Evolutionary conservation across 2,329 filamentous ascomycete species (phyloP).

Genomic region (Alternaria rosae): DNA sequence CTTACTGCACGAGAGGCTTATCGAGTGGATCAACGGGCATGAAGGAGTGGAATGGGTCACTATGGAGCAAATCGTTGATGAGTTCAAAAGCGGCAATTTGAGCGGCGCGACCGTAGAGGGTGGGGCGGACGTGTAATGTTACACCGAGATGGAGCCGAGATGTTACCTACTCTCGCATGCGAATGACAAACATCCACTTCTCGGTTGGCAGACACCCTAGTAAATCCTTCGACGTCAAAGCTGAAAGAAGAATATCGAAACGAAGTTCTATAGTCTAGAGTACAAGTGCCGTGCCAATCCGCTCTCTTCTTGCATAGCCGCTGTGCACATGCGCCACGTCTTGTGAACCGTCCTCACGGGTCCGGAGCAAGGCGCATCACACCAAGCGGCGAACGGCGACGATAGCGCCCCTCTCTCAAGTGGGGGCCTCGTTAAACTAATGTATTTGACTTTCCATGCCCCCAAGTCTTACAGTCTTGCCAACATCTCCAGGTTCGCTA

Average conservation of each 20-base stretch:
- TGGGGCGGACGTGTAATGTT: slow-evolving; percentile 28
- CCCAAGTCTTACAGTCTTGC: background rate
- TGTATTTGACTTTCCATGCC: background rate
- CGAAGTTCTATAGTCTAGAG: background rate
- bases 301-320: background rate
- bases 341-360: background rate
- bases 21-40: slow-evolving; percentile 56
- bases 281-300: background rate
- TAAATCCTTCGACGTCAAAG: background rate
- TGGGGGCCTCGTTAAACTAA: background rate
- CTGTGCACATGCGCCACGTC: slow-evolving; percentile 2
- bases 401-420: background rate
- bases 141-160: background rate
- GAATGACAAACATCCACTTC: background rate
- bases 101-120: slow-evolving; percentile 45
- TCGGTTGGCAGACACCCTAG: background rate
- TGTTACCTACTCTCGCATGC: background rate
- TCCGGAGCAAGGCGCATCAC: slow-evolving; percentile 13
- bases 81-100: slow-evolving; percentile 47
- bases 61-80: slow-evolving; percentile 47
- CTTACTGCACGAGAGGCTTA: slow-evolving; percentile 57
- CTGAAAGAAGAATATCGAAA: background rate
- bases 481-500: background rate
- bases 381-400: slow-evolving; percentile 7
- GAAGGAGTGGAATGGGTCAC: slow-evolving; percentile 56